Conservation (phyloP, 805 yeast genomes). For the Ogataea polymorpha region DNA sequence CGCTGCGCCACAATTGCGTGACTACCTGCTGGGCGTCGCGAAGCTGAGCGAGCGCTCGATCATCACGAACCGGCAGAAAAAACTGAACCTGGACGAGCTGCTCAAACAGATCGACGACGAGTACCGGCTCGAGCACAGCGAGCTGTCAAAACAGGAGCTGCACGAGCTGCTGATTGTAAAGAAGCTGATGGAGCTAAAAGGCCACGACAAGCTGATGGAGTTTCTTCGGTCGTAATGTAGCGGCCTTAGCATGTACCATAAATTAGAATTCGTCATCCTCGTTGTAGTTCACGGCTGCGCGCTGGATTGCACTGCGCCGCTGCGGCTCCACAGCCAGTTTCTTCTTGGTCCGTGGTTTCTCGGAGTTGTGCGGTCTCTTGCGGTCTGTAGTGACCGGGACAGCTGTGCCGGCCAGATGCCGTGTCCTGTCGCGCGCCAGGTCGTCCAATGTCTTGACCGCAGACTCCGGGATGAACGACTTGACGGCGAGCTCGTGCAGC, state of each 20-base stretch:
- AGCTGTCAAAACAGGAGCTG: slow-evolving; percentile 38
- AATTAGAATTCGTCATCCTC: slow-evolving; percentile 5
- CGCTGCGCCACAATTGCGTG: slow-evolving; percentile 24
- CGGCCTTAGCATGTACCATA: slow-evolving; percentile 4
- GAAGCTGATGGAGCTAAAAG: slow-evolving; percentile 62
- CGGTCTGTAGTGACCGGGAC: not conserved
- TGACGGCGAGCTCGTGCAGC: slow-evolving; percentile 54
- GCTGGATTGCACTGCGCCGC: slow-evolving; percentile 43
- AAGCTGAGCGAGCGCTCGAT: slow-evolving; percentile 33
- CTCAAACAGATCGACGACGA: slow-evolving; percentile 37
- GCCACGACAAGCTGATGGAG: slow-evolving; percentile 58
- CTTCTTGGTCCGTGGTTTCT: slow-evolving; percentile 26
- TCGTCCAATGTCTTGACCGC: slow-evolving; percentile 37
- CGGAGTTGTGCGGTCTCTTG: slow-evolving; percentile 15
- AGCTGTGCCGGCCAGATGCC: slow-evolving; percentile 9
- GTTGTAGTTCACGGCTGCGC: slow-evolving; percentile 36
- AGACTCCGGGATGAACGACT: slow-evolving; percentile 52
- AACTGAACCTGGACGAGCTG: slow-evolving; percentile 46
- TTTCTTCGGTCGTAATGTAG: slow-evolving; percentile 42
- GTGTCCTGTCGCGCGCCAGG: slow-evolving; percentile 26
- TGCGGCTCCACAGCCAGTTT: slow-evolving; percentile 28
- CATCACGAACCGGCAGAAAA: slow-evolving; percentile 29
- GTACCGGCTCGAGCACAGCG: slow-evolving; percentile 16
- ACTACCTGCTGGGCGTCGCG: slow-evolving; percentile 32
- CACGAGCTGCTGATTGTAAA: slow-evolving; percentile 54